Evolutionary conservation across 164 flowering plant genomes (phyloP).

Genomic region (Nymphaea colorata): DNA sequence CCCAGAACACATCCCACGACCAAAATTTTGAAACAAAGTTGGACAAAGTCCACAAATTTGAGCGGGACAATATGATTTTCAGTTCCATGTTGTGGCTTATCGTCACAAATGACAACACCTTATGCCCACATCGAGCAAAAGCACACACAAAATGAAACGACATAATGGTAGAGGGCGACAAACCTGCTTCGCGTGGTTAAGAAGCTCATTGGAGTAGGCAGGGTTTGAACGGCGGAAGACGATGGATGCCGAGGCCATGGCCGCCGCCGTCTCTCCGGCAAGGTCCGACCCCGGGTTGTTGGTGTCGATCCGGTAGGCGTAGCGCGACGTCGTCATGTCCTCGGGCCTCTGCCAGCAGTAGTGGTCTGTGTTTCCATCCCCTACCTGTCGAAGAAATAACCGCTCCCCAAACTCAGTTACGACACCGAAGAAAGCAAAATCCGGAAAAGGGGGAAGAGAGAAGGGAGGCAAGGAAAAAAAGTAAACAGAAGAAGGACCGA

Average conservation of each 20-base stretch:
- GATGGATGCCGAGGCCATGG: conserved; percentile 88
- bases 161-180: neutral
- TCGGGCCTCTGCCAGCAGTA: conserved; percentile 96
- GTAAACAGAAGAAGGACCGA: neutral
- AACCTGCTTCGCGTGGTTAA: conserved; percentile 74
- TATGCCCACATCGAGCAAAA: neutral
- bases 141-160: neutral
- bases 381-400: conserved; percentile 37
- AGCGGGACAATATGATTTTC: neutral
- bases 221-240: conserved; percentile 63
- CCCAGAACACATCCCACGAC: neutral
- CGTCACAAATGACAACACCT: neutral
- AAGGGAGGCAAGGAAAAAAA: neutral
- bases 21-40: neutral
- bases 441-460: neutral
- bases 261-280: conserved; percentile 91
- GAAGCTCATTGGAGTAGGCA: conserved; percentile 47
- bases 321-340: conserved; percentile 85
- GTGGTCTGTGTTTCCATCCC: conserved; percentile 85
- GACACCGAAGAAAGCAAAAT: neutral
- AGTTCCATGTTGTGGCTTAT: neutral
- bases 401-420: neutral
- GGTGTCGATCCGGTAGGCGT: conserved; percentile 54
- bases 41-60: neutral
- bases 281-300: conserved; percentile 87